phyloP scores from a whole-genome alignment of 164 flowering plant genomes.

The Chimonanthus praecox region DNA sequence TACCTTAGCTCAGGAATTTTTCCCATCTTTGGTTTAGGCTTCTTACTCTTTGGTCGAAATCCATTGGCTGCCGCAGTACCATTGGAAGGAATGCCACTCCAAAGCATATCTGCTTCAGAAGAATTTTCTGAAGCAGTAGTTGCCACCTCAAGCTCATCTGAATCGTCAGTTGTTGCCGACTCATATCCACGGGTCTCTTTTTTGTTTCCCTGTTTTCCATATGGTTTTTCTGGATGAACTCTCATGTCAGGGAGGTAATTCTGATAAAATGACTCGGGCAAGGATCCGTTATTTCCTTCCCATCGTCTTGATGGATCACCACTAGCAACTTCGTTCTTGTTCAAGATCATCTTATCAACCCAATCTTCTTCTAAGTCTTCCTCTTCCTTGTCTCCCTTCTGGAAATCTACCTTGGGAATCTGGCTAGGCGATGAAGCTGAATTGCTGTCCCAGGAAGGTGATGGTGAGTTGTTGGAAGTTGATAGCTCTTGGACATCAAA shows the following conservation, averaged over 20 bases:
- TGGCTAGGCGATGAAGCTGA: constrained; percentile 64
- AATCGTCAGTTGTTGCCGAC: constrained; percentile 41
- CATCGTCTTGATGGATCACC: constrained; percentile 33
- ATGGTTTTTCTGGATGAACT: constrained; percentile 1
- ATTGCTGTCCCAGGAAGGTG: constrained; percentile 17
- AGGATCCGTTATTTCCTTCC: constrained; percentile 43
- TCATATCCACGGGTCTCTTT: constrained; percentile 40
- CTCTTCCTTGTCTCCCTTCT: constrained; percentile 54
- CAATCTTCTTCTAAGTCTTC: constrained; percentile 60
- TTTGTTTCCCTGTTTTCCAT: neutral
- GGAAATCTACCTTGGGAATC: constrained; percentile 18
- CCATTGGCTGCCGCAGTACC: constrained; percentile 37
- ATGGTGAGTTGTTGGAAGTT: constrained; percentile 41
- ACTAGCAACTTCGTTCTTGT: constrained; percentile 55
- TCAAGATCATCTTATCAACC: constrained; percentile 94
- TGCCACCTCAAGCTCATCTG: constrained; percentile 75
- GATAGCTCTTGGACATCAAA: constrained; percentile 64
- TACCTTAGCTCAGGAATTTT: constrained; percentile 64
- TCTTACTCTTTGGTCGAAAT: constrained; percentile 39
- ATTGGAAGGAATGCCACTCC: constrained; percentile 75
- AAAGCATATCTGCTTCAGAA: constrained; percentile 77
- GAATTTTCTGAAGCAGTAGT: constrained; percentile 55
- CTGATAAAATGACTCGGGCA: constrained; percentile 46
- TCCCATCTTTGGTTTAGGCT: constrained; percentile 34
- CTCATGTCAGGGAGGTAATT: constrained; percentile 42